These are phyloP conservation scores for Pinus tabuliformis DNA, from an alignment of 75 land plant genomes.

Conservation along the genomic window DNA sequence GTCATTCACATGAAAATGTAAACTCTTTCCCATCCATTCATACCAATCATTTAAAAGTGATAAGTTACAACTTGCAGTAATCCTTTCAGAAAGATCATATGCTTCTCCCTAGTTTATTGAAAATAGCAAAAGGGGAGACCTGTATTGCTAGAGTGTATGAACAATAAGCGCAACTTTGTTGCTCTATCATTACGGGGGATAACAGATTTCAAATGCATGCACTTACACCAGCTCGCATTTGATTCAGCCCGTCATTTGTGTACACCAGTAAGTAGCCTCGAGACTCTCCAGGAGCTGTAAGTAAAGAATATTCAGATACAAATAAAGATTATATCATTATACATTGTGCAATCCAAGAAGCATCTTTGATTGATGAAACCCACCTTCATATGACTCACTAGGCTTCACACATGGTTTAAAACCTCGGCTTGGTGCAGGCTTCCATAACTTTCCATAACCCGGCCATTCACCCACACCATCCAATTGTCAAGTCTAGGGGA, in stretches of 20 bases:
- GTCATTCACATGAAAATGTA: no score
- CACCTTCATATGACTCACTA: constrained; percentile 38
- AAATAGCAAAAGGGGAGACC: no score
- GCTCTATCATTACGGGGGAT: neutral
- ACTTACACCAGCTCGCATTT: constrained; percentile 64
- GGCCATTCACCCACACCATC: constrained; percentile 12
- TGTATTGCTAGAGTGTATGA: neutral
- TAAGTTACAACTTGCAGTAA: neutral
- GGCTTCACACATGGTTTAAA: constrained; percentile 54
- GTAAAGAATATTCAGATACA: neutral
- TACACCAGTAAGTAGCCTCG: constrained; percentile 49
- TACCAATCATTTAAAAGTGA: neutral
- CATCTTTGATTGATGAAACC: constrained; percentile 9
- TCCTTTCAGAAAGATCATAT: neutral
- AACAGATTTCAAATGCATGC: neutral
- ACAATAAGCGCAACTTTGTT: neutral
- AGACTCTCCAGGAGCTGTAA: constrained; percentile 24
- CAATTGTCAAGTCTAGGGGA: constrained; percentile 25
- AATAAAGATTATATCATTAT: neutral
- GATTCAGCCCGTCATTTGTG: constrained; percentile 55
- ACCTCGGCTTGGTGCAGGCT: constrained; percentile 51
- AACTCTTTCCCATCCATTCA: no score
- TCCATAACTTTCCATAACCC: constrained; percentile 52
- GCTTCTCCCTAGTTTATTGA: neutral
- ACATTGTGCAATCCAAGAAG: neutral